Evolutionary conservation across 768 basidiomycete species (phyloP), one percentile per base, ranked within the genome.

Genomic region (Brasilioporus rufonigricans): DNA sequence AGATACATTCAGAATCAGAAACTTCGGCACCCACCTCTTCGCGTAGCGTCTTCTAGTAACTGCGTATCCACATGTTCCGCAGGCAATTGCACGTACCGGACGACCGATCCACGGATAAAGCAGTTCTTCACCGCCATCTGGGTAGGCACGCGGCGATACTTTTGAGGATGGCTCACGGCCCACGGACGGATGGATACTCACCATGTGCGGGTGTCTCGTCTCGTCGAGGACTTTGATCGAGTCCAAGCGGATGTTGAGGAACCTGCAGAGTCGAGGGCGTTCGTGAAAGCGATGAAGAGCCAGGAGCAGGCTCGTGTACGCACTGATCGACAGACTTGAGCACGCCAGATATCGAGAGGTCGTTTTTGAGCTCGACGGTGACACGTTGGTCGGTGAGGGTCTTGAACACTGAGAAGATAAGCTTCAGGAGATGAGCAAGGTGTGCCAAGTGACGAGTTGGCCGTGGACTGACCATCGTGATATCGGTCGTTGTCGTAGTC

Each of bases 121-220:
- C 94, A 97, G 72, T 98, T 98, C 77, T 95, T 96, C 40, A 99
- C 94, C 0, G 96, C 94, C 86, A 98, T 94, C 96, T 98, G 62
- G 33, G 44, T 18, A 52, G 43, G 13, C 32, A 32, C 24, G 5
- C 36, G 4, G 48, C 29, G 39, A 14, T n/a, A n/a, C n/a, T n/a
- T 38, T 12, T 3, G 53, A 27, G 31, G 31, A 14, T 14, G 26
- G 10, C n/a, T 8, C 33, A 41, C 23, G 32, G 19, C 36, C 9
- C 36, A 11, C 18, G 24, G 31, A 48, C 8, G n/a, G 26, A 50
- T n/a, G 29, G 19, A 27, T 24, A 43, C 82, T 59, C 56, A 91
- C 96, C 95, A 99, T 98, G 72, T 99, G 97, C 24, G 97, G 97
- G 74, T 98, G 93, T 63, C 92, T 79, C 46, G 88, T 86, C 64